Conservation (phyloP, 768 basidiomycete genomes). For the Mycena amicta region DNA sequence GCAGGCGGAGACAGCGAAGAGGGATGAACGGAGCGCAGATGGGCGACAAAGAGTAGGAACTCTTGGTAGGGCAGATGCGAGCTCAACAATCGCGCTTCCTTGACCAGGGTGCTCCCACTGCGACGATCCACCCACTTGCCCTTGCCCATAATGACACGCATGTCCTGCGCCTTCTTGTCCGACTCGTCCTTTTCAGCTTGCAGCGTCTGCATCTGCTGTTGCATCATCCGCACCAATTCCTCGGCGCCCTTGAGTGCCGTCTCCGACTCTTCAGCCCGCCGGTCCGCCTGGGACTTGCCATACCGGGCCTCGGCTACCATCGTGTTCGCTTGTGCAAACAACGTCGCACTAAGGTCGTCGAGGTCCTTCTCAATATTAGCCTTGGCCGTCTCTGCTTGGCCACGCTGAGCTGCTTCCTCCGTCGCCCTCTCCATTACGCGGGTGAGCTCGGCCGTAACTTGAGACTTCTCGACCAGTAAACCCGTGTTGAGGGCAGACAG, state of each 20-base stretch:
- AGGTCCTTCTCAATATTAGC: slow-evolving; percentile 89
- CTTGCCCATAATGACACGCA: slow-evolving; percentile 59
- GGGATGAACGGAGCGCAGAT: slow-evolving; percentile 72
- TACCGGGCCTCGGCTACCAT: slow-evolving; percentile 97
- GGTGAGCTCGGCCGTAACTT: slow-evolving; percentile 90
- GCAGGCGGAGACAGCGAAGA: slow-evolving; percentile 62
- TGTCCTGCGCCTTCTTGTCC: slow-evolving; percentile 53
- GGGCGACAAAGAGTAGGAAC: slow-evolving; percentile 74
- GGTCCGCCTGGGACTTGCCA: slow-evolving; percentile 63
- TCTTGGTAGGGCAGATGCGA: slow-evolving; percentile 80
- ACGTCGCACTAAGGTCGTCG: slow-evolving; percentile 86
- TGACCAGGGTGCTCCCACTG: slow-evolving; percentile 28
- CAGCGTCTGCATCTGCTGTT: slow-evolving; percentile 79
- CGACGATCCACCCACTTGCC: slow-evolving; percentile 65
- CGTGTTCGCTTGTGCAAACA: slow-evolving; percentile 92
- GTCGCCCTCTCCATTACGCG: slow-evolving; percentile 94
- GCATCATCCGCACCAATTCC: slow-evolving; percentile 83
- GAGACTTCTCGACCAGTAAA: slow-evolving; percentile 85
- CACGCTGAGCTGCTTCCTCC: slow-evolving; percentile 89
- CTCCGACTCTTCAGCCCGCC: slow-evolving; percentile 78
- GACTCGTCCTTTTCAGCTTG: slow-evolving; percentile 67
- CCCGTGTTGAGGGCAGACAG: slow-evolving; percentile 90
- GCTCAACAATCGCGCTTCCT: slow-evolving; percentile 54
- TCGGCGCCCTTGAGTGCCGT: slow-evolving; percentile 80
- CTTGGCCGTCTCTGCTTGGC: slow-evolving; percentile 85